Base-by-base conservation (phyloP, 2,329 filamentous ascomycete species). In the Elsinoe necatrix region DNA sequence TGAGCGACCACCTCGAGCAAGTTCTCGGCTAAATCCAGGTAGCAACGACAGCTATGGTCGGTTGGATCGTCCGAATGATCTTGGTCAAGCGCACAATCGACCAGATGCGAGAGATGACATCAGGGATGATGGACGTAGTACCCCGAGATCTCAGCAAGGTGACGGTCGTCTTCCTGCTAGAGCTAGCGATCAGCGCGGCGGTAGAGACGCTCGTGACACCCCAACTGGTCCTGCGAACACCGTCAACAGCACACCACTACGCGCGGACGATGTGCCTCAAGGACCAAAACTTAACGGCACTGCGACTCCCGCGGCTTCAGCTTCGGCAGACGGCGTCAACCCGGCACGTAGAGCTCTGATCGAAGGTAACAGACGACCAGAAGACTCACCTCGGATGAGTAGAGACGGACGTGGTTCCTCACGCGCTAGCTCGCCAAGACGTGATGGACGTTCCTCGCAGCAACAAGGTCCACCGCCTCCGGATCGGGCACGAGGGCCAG, bases 301-400 rank as follows among this genome's bases (percentile, higher is more conserved):
- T 1, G 14, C 31, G 1, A 34, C 20, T 9, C n/a, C 25, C 14
- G 48, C 20, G 9, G 27, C 31, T 5, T 20, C 48, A 2, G 12
- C 48, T 6, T 16, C 31, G 8, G 31, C 48, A 4, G 48, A 37
- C 4, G 31, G 16, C 21, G 68, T 76, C 39, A 75, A 76, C 55
- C 72, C 73, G 9, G 73, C 70, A 16, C 72, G 74, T 18, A 67
- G 72, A 58, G 71, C 72, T 12, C 58, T 74, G 34, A 73, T 76
- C 41, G 68, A 70, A 27, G 64, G 59, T 5, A 67, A 69, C 14
- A 59, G 65, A 1, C 57, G 57, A 50, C 61, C 62, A 16, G 70
- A 72, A 6, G 57, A 55, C 25, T 59, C 61, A 42, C 54, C 60
- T 35, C 61, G 63, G 23, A 59, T 35, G 59, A 48, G 18, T 20